Base-by-base conservation (phyloP, 495 filamentous ascomycete genomes). In the Hypoxylon intermedium region DNA sequence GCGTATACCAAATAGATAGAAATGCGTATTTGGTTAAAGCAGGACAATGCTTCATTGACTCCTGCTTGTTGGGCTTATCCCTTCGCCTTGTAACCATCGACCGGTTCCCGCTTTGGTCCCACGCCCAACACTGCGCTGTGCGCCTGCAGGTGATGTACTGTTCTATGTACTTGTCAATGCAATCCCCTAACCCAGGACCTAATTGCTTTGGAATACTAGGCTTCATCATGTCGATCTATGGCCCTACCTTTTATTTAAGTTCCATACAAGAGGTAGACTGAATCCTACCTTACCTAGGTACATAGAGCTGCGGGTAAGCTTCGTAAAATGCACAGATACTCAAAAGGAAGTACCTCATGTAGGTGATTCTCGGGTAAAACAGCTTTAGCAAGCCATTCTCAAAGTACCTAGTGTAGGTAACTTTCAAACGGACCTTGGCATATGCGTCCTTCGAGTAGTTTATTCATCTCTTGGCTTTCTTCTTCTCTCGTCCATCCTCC, bases 401-500 rank as follows among this genome's bases (percentile, higher is more conserved):
- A 15, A 28, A 24, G 12, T 11, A 44, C 41, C 11, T 0, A 24
- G 9, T 9, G 21, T 49, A n/a, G n/a, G n/a, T n/a, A n/a, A n/a
- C n/a, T 28, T 26, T 26, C 24, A 26, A 26, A 7, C 7, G 24
- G 24, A n/a, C 24, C 5, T 26, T 50, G 9, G 36, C 18, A 3
- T 15, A 4, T 36, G n/a, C 12, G 33, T 13, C 6, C 40, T 46
- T 15, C 23, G 37, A 30, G 2, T 43, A 49, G 12, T 16, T 6
- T 40, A 23, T 26, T 72, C 58, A 80, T 60, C 77, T 67, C 67
- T 83, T 87, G 0, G 79, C 68, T 63, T 77, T 88, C 75, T 93
- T 92, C 79, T 84, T 88, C 5, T 89, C 82, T 3, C 82, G 84
- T 1, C 77, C 82, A 45, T 82, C 79, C 24, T 91, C 88, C 58